Evolutionary conservation across 2,329 filamentous ascomycete species (phyloP).

Genomic region (Ustulina deusta): DNA sequence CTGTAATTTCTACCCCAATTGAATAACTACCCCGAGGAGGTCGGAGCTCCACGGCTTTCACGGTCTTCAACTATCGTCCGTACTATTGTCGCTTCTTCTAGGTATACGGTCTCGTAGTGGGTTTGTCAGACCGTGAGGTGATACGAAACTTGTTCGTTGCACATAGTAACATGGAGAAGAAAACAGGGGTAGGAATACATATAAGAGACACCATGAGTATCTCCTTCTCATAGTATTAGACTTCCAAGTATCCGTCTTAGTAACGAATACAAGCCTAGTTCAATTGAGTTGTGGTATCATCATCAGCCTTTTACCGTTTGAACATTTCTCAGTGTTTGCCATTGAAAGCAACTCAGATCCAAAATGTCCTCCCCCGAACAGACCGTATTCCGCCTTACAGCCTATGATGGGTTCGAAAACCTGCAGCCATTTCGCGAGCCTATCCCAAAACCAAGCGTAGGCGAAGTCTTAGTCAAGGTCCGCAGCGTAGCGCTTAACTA

Average conservation of each 20-base stretch:
- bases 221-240: background rate
- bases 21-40: constrained; percentile 13
- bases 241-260: background rate
- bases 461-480: constrained; percentile 51
- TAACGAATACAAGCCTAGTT: background rate
- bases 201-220: constrained; percentile 15
- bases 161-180: constrained; percentile 8
- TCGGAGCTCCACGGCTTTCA: background rate
- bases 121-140: background rate
- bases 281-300: background rate
- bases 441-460: constrained; percentile 41
- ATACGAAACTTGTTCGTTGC: background rate
- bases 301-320: background rate
- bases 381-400: constrained; percentile 39
- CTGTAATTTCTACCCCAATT: constrained; percentile 28
- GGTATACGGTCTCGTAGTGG: no score
- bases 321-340: background rate
- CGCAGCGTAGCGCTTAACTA: constrained; percentile 52
- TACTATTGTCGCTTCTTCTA: background rate
- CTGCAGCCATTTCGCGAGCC: constrained; percentile 46
- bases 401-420: constrained; percentile 36
- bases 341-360: background rate
- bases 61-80: background rate
- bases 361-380: constrained; percentile 35
- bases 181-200: constrained; percentile 13